phyloP scores from a whole-genome alignment of 805 yeast species.

The Wickerhamomyces silvicola region DNA sequence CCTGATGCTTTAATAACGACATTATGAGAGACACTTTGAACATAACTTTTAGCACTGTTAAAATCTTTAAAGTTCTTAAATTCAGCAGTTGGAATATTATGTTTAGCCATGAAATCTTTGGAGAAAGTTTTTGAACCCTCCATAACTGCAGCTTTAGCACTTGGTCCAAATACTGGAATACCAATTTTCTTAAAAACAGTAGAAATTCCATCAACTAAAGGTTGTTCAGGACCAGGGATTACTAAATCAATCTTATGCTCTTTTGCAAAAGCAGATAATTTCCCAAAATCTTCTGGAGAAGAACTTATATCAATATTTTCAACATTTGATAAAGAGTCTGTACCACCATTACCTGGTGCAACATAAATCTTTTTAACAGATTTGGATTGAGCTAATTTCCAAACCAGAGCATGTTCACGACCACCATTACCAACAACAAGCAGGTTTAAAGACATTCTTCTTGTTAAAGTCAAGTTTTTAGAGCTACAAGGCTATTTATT shows the following conservation, averaged over 20 bases:
- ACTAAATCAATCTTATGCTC: slow-evolving; percentile 64
- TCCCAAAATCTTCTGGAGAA: slow-evolving; percentile 58
- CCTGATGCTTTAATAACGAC: slow-evolving; percentile 97
- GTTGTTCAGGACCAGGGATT: slow-evolving; percentile 99
- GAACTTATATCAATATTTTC: slow-evolving; percentile 64
- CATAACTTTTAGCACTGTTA: slow-evolving; percentile 68
- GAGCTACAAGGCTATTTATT: too few relatives aligned
- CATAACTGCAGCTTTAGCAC: slow-evolving; percentile 81
- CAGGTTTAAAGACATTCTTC: slow-evolving; percentile 48
- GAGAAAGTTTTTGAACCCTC: slow-evolving; percentile 97
- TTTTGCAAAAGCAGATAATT: slow-evolving; percentile 67
- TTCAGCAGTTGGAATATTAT: slow-evolving; percentile 90
- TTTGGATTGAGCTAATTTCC: slow-evolving; percentile 81
- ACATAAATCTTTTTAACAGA: slow-evolving; percentile 70
- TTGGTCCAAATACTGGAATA: slow-evolving; percentile 96
- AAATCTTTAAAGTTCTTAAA: slow-evolving; percentile 77
- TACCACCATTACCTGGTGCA: slow-evolving; percentile 98
- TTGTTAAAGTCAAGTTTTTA: too few relatives aligned
- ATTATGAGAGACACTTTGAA: slow-evolving; percentile 57
- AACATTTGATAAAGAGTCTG: slow-evolving; percentile 52
- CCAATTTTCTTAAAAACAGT: slow-evolving; percentile 71
- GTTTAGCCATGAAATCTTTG: slow-evolving; percentile 88
- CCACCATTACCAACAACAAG: slow-evolving; percentile 97
- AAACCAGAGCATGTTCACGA: slow-evolving; percentile 94
- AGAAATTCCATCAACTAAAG: slow-evolving; percentile 89